A percentile compares a stretch with the other conserved stretches of the same genome.
phyloP scores from a whole-genome alignment of 305 asterid genomes.

The Fraxinus albicans region DNA sequence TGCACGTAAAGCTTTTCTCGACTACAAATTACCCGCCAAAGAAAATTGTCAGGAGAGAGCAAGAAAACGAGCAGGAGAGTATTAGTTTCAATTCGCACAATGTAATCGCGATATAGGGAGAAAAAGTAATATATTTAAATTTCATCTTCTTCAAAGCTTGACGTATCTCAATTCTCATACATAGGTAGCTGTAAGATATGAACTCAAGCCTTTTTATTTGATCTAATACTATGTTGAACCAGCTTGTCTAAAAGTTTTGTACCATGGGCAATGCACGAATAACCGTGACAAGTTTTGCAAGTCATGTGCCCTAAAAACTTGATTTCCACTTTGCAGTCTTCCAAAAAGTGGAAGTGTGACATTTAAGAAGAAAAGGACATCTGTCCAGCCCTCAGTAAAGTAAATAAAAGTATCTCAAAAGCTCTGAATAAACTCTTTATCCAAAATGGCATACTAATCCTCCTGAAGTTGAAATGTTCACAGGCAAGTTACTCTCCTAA shows the following conservation, averaged over 20 bases:
- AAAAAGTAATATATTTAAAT: not conserved
- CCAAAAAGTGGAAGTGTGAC: not conserved
- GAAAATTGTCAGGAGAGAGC: not conserved
- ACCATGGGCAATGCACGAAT: not conserved
- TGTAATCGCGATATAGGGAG: not conserved
- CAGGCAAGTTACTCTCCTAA: slow-evolving; percentile 8
- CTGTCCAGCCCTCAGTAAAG: slow-evolving; percentile 24
- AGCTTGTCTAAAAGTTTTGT: not conserved
- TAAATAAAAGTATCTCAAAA: slow-evolving; percentile 23
- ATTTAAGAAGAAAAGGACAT: not conserved
- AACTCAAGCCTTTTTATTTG: not conserved
- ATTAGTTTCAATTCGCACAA: not conserved
- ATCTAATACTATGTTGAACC: not conserved
- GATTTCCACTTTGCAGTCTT: not conserved
- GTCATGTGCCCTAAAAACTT: not conserved
- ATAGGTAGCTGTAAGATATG: not conserved
- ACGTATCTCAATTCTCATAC: not conserved
- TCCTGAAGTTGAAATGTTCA: slow-evolving; percentile 23
- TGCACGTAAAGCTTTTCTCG: slow-evolving; percentile 81
- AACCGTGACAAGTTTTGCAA: slow-evolving; percentile 6
- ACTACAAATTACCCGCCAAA: slow-evolving; percentile 30
- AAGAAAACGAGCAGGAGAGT: not conserved
- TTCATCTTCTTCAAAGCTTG: not conserved
- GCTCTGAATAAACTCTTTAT: slow-evolving; percentile 23
- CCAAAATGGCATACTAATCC: slow-evolving; percentile 21